Conservation (phyloP, 257 asterid species). For the Fraxinus cuspidata region DNA sequence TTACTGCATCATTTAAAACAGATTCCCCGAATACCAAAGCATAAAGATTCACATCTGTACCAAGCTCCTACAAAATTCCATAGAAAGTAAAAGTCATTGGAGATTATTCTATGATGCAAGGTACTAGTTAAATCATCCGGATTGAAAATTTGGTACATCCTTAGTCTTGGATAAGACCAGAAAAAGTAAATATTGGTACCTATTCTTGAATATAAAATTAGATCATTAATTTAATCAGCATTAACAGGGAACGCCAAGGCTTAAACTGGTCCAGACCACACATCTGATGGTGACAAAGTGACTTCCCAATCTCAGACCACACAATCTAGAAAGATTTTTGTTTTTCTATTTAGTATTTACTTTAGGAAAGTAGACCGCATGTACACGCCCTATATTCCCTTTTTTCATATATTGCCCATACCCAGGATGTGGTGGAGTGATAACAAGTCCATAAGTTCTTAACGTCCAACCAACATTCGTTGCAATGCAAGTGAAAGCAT, state of each 20-base stretch:
- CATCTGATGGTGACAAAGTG: slow-evolving; percentile 1
- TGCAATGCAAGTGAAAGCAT: neutral
- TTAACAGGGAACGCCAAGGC: slow-evolving; percentile 9
- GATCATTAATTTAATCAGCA: slow-evolving; percentile 20
- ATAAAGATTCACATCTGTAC: slow-evolving; percentile 88
- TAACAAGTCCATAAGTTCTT: neutral
- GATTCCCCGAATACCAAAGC: slow-evolving; percentile 99
- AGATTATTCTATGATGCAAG: slow-evolving; percentile 18
- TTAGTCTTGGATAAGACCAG: neutral
- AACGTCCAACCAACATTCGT: neutral
- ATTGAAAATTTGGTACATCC: neutral
- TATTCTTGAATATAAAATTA: slow-evolving; percentile 5
- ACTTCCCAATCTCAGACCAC: neutral
- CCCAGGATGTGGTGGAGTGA: neutral
- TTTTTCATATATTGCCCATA: neutral
- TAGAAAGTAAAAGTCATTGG: slow-evolving; percentile 23
- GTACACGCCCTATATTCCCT: neutral
- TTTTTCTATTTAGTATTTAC: neutral
- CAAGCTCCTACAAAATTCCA: slow-evolving; percentile 75
- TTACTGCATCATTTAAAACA: slow-evolving; percentile 97
- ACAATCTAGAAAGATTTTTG: neutral
- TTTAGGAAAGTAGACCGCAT: neutral
- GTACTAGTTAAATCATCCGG: neutral
- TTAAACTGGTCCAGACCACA: neutral
- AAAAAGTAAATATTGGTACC: neutral